Percentiles rank a stretch among this genome's conserved stretches.
phyloP scores from a whole-genome alignment of 345 rosid species.

The Arabidopsis suecica region DNA sequence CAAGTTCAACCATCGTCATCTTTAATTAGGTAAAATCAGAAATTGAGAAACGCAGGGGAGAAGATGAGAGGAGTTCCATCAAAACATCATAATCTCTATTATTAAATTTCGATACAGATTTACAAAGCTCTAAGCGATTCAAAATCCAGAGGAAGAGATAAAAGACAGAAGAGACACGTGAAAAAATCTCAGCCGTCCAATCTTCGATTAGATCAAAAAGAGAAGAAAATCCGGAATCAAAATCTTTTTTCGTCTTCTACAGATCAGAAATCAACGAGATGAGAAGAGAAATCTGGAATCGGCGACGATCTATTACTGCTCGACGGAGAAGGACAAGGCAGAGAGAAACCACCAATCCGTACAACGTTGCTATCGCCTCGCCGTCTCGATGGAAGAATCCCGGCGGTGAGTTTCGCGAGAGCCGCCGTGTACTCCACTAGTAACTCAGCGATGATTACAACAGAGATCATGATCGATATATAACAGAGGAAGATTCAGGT shows the following conservation, averaged over 20 bases:
- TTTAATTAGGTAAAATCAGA: too few relatives aligned
- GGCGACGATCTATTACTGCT: slow-evolving; percentile 27
- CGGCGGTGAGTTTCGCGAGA: slow-evolving; percentile 53
- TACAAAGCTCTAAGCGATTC: slow-evolving; percentile 26
- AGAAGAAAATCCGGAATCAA: background rate
- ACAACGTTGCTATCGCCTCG: slow-evolving; percentile 30
- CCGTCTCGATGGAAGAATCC: slow-evolving; percentile 41
- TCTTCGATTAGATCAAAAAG: slow-evolving; percentile 12
- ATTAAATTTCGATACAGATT: background rate
- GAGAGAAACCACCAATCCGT: slow-evolving; percentile 33
- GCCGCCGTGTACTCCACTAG: slow-evolving; percentile 60
- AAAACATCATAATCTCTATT: too few relatives aligned
- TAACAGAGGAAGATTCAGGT: background rate
- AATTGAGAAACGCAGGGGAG: background rate
- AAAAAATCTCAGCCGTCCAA: slow-evolving; percentile 30
- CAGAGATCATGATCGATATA: slow-evolving; percentile 52
- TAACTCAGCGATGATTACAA: slow-evolving; percentile 56
- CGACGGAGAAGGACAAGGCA: slow-evolving; percentile 42
- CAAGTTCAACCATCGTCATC: background rate
- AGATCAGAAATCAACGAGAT: slow-evolving; percentile 46
- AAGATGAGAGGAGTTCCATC: too few relatives aligned
- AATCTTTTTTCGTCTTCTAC: background rate
- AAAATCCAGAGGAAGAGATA: background rate
- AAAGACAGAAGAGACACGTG: slow-evolving; percentile 1
- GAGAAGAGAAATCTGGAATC: slow-evolving; percentile 44